A percentile compares a stretch with the other conserved stretches of the same genome.
Evolutionary conservation across 2,329 filamentous ascomycete genomes (phyloP).

Genomic region (Diplodia seriata): DNA sequence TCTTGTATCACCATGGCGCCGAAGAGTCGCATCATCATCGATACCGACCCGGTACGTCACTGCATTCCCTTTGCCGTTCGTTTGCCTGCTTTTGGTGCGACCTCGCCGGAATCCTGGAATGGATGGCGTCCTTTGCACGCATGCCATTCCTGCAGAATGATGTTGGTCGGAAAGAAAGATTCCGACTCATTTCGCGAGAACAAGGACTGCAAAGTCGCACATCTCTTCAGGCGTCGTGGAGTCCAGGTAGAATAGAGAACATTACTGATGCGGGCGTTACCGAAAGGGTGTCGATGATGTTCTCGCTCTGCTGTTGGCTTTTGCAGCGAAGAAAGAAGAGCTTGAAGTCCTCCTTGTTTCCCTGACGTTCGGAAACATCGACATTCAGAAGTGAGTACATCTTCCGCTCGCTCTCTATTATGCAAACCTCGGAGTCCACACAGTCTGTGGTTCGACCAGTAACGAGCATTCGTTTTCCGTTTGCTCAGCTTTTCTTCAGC

Average conservation of each 20-base stretch:
- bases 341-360: conserved; percentile 86
- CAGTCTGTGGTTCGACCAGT: neutral
- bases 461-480: neutral
- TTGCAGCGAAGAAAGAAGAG: conserved; percentile 82
- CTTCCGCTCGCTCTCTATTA: neutral
- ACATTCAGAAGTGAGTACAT: conserved; percentile 72
- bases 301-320: conserved; percentile 83
- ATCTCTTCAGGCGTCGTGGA: no score
- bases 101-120: neutral
- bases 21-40: conserved; percentile 74
- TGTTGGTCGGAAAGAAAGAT: neutral
- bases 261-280: neutral
- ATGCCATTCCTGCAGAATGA: neutral
- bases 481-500: neutral
- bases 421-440: neutral
- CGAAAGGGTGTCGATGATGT: conserved; percentile 84
- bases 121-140: neutral
- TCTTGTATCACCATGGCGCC: conserved; percentile 4
- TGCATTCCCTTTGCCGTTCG: neutral
- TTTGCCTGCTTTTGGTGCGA: neutral
- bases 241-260: neutral
- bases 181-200: no score
- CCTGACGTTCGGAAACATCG: conserved; percentile 92
- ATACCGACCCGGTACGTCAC: conserved; percentile 81
- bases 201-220: no score